A percentile compares a stretch with the other conserved stretches of the same genome.
These are phyloP conservation scores for Boletus tomentosulus DNA, from an alignment of 768 basidiomycete genomes.

Conservation along the genomic window DNA sequence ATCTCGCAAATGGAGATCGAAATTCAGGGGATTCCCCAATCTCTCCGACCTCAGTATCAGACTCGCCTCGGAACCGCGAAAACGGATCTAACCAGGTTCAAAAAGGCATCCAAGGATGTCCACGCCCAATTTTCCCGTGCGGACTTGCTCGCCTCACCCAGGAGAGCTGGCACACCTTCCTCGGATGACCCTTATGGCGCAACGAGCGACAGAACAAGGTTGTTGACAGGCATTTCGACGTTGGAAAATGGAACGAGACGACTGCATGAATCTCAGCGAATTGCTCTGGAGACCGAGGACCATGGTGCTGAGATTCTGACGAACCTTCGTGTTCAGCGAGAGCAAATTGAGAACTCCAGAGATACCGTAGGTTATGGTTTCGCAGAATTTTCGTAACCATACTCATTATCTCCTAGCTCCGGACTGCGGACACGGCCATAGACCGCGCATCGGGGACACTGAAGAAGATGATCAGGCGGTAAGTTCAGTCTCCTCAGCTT, in stretches of 20 bases:
- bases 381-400: neutral
- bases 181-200: constrained; percentile 80
- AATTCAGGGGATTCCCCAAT: constrained; percentile 89
- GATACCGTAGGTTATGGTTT: constrained; percentile 60
- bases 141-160: constrained; percentile 66
- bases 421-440: constrained; percentile 82
- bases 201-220: constrained; percentile 68
- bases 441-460: constrained; percentile 89
- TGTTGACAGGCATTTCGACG: constrained; percentile 72
- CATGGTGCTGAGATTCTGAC: constrained; percentile 90
- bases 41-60: constrained; percentile 74
- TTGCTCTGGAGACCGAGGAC: constrained; percentile 95
- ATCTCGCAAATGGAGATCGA: constrained; percentile 99
- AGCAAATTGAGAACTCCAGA: constrained; percentile 91
- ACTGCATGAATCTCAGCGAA: constrained; percentile 83
- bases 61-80: constrained; percentile 72
- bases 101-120: constrained; percentile 75
- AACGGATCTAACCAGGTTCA: constrained; percentile 68
- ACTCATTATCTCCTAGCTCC: constrained; percentile 48
- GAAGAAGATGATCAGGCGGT: constrained; percentile 96
- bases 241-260: constrained; percentile 83
- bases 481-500: constrained; percentile 26
- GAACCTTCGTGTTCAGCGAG: constrained; percentile 81
- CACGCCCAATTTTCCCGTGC: constrained; percentile 65
- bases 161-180: constrained; percentile 31